Conservation (phyloP, 2,329 filamentous ascomycete species). For the Dactylellina haptotyla region DNA sequence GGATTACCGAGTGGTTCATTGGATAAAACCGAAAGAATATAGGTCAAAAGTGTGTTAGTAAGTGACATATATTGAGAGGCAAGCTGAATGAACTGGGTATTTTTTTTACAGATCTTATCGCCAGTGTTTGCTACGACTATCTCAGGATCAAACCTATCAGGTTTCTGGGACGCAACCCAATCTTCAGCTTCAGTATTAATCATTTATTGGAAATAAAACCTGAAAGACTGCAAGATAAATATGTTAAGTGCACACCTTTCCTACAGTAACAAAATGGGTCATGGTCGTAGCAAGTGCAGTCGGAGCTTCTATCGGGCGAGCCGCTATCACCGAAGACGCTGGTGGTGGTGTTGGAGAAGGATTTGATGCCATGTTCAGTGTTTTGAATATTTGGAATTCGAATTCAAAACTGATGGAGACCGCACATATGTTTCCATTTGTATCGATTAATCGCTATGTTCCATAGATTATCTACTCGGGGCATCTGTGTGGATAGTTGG, state of each 20-base stretch:
- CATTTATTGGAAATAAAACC: too few species aligned
- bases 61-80: neutral
- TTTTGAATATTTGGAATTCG: neutral
- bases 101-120: constrained; percentile 64
- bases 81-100: neutral
- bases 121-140: constrained; percentile 62
- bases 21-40: constrained; percentile 72
- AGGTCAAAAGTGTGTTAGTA: constrained; percentile 40
- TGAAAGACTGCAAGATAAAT: neutral
- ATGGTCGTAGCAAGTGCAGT: constrained; percentile 29
- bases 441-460: too few species aligned
- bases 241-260: constrained; percentile 42
- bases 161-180: constrained; percentile 57
- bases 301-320: constrained; percentile 14
- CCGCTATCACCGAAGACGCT: constrained; percentile 28
- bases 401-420: too few species aligned
- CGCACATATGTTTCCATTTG: too few species aligned
- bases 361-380: constrained; percentile 22
- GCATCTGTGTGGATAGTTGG: too few species aligned
- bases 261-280: constrained; percentile 54
- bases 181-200: too few species aligned
- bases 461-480: too few species aligned
- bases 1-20: constrained; percentile 72
- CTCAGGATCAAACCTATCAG: constrained; percentile 61
- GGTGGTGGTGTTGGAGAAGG: constrained; percentile 41